Base-by-base conservation (phyloP, 305 asterid species). In the Petunia hybrid region DNA sequence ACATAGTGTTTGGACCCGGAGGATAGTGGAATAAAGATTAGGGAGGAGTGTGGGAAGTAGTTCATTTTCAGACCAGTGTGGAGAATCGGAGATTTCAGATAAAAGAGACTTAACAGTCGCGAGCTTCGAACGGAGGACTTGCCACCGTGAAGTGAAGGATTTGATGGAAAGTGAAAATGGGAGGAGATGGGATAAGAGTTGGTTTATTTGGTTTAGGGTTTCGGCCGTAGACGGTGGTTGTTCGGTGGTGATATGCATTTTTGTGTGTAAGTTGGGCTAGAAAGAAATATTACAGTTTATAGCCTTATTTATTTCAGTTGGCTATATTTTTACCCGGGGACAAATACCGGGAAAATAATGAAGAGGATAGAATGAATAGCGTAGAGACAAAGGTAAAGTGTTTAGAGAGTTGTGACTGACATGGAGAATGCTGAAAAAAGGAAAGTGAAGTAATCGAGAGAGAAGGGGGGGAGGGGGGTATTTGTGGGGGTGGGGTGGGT, bases 11-110 rank as follows among this genome's bases (percentile, higher is more conserved):
- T 90, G 88, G 55, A 86, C 78, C 66, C 98, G 95, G 83, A 78
- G 82, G 67, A 95, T 90, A 22, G 96, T 92, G 40, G 94, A 77
- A 4, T 85, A 87, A 13, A 95, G 73, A 65, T 88, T 83, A 2
- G 95, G 96, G 1, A 94, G 86, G 51, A 94, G 88, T 0, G 92
- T 82, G 4, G 69, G 85, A 41, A 94, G 87, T 6, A 94, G 87
- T 4, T 89, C 86, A 9, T 92, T 92, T 16, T 91, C 90, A 10
- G 95, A 86, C 97, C 97, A 92, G 89, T 92, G 95, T 0, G 91
- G 87, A 2, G 93, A 89, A 42, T 87, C 89, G 51, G 92, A 82
- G 55, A 94, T 80, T 67, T 91, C 95, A 0, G 85, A 57, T 75
- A 91, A 76, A 73, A 88, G 84, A 4, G 87, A 81, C 56, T 89